Evolutionary conservation across 139 green algal species (phyloP).

Genomic region (Chlamydomonas sp.): DNA sequence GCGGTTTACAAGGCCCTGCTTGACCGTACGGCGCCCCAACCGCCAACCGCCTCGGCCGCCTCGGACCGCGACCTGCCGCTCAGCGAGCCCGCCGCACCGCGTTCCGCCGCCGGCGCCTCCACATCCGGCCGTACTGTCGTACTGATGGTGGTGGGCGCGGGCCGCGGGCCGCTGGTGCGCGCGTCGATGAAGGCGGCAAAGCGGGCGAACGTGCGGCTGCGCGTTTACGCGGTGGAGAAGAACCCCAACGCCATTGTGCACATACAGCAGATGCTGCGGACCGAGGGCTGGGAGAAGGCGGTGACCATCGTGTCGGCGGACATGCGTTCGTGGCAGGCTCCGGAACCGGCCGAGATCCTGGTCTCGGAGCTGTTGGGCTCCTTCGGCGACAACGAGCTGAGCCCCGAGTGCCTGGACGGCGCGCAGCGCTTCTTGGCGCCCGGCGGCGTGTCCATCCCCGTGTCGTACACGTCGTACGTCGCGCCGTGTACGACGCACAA

Average conservation of each 20-base stretch:
- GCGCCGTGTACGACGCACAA: constrained; percentile 86
- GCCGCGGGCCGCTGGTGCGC: constrained; percentile 91
- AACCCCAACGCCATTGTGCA: constrained; percentile 97
- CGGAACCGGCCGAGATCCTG: constrained; percentile 90
- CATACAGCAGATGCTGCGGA: constrained; percentile 79
- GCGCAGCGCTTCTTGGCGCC: constrained; percentile 89
- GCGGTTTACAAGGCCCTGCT: constrained; percentile 78
- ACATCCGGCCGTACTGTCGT: constrained; percentile 21
- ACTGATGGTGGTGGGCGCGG: constrained; percentile 96
- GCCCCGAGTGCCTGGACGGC: constrained; percentile 84
- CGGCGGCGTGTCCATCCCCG: constrained; percentile 73
- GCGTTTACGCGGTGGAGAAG: constrained; percentile 98
- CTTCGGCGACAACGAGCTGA: constrained; percentile 99
- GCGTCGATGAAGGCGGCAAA: constrained; percentile 72
- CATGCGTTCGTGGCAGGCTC: constrained; percentile 88
- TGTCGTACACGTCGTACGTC: constrained; percentile 81
- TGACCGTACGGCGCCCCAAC: constrained; percentile 49
- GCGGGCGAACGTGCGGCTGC: constrained; percentile 54
- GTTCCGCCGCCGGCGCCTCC: background rate
- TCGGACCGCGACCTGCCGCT: background rate
- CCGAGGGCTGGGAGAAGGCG: constrained; percentile 71
- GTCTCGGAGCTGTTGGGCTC: constrained; percentile 95
- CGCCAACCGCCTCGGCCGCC: background rate
- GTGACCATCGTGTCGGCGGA: constrained; percentile 81
- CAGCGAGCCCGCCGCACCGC: background rate